Percentiles rank a stretch among this genome's conserved stretches.
phyloP scores from a whole-genome alignment of 768 basidiomycete genomes.

The Suillus discolor region DNA sequence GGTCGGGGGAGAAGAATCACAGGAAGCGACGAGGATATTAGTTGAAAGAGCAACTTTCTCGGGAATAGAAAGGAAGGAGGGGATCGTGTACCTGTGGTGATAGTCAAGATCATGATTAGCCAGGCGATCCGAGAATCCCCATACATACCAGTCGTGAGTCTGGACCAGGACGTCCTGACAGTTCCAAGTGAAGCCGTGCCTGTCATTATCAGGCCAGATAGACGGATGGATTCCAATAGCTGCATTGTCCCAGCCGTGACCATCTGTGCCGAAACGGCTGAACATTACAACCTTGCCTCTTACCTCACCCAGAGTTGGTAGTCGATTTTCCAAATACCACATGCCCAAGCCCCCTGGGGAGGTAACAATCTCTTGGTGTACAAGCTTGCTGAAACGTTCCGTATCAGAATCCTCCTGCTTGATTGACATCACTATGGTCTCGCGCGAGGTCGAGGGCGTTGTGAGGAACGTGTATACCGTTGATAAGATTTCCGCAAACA shows the following conservation, averaged over 20 bases:
- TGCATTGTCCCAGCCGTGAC: conserved; percentile 68
- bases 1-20: conserved; percentile 39
- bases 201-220: conserved; percentile 80
- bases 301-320: conserved; percentile 82
- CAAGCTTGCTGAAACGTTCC: conserved; percentile 59
- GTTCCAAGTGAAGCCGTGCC: conserved; percentile 77
- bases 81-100: conserved; percentile 70
- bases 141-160: conserved; percentile 81
- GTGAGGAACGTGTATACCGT: conserved; percentile 67
- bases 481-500: conserved; percentile 67
- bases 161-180: conserved; percentile 68
- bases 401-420: conserved; percentile 80
- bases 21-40: conserved; percentile 49
- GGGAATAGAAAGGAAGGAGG: conserved; percentile 78
- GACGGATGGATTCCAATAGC: conserved; percentile 88
- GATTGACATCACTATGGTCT: conserved; percentile 84
- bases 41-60: conserved; percentile 74
- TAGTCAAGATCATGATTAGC: conserved; percentile 6
- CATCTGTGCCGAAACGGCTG: conserved; percentile 79
- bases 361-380: conserved; percentile 62
- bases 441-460: conserved; percentile 54
- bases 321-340: conserved; percentile 84
- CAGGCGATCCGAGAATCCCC: background rate
- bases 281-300: conserved; percentile 85
- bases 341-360: conserved; percentile 55